Evolutionary conservation across 2,329 filamentous ascomycete genomes (phyloP), one percentile per base, ranked within the genome.

Genomic region (Monosporascus sp.): DNA sequence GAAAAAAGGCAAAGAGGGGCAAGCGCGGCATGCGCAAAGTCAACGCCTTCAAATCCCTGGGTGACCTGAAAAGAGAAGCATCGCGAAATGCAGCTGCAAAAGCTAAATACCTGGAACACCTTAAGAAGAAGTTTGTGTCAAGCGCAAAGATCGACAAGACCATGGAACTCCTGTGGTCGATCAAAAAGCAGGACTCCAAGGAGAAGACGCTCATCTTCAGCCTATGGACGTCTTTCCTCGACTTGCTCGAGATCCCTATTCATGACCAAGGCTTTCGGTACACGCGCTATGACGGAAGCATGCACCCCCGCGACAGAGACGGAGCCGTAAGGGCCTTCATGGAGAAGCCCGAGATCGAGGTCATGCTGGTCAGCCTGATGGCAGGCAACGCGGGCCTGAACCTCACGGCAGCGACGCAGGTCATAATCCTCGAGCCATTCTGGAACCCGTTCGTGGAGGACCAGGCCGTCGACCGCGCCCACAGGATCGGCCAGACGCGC

Each of bases 391-490:
- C 87, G 1, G 87, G 87, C 2, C 73, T 91, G 42, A 91, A 91
- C 61, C 75, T 91, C 17, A 83, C 83, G 47, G 81, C 81, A 44
- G 87, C 87, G 1, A 85, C 81, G 1, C 83, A 87, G 57, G 86
- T 90, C 54, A 86, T 90, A 62, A 82, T 90, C 52, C 78, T 90
- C 39, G 87, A 90, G 64, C 87, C 87, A 0, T 90, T 89, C 71
- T 90, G 86, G 85, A 90, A 90, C 55, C 87, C 87, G 0, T 89
- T 83, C 62, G 81, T 90, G 41, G 87, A 90, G 66, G 85, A 89
- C 60, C 87, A 90, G 68, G 87, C 87, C 6, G 83, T 90, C 54
- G 88, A 89, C 66, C 84, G 87, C 24, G 86, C 86, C n/a, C 84
- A 90, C 66, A 82, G 87, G n/a, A 84, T 90, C 59, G 87, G 86